Evolutionary conservation across 176 grass and related monocot species (phyloP), one percentile per base, ranked within the genome.

Genomic region (Dendrocalamus sinicus): DNA sequence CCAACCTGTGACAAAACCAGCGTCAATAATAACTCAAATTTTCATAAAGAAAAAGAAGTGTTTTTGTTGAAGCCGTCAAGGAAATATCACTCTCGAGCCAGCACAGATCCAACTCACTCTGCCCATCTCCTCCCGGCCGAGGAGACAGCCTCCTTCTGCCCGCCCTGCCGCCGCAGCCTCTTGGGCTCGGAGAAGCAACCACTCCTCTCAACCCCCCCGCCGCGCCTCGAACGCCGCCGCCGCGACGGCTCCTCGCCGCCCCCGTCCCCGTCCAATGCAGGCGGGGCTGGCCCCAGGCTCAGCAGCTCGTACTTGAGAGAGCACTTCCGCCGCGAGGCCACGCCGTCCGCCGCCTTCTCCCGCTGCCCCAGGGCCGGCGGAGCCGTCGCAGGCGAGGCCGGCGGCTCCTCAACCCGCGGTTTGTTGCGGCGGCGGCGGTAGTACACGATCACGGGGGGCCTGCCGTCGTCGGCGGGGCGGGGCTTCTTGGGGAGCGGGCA

Each of bases 81-180:
- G 19, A 67, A 84, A 53, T 62, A 9, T 60, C 40, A 67, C 32
- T 67, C 12, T 7, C 7, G 30, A 17, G 53, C 52, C 50, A 30
- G 45, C 48, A 43, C 43, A 60, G 71, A 86, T 82, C 39, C 77
- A 84, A 99, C 96, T 94, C 78, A 99, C 96, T 94, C 96, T 4
- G 96, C 72, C 96, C 96, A 99, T 96, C 83, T 94, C 67, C 77
- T 94, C 57, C 84, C 88, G 12, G 40, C 40, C 57, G 51, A 81
- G 0, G 67, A 67, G 72, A 88, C 89, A 80, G 70, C 40, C 28
- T 83, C 85, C 91, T 90, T 92, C 23, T 77, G 69, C 79, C 44
- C 73, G 62, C 45, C 53, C 22, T 48, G 89, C 12, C 79, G 44
- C 35, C 11, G 75, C n/a, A 15, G 62, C 83, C 84, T 92, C 58